These are phyloP conservation scores for Fusarium chaquense DNA, from an alignment of 2,329 filamentous ascomycete genomes.

Conservation along the genomic window DNA sequence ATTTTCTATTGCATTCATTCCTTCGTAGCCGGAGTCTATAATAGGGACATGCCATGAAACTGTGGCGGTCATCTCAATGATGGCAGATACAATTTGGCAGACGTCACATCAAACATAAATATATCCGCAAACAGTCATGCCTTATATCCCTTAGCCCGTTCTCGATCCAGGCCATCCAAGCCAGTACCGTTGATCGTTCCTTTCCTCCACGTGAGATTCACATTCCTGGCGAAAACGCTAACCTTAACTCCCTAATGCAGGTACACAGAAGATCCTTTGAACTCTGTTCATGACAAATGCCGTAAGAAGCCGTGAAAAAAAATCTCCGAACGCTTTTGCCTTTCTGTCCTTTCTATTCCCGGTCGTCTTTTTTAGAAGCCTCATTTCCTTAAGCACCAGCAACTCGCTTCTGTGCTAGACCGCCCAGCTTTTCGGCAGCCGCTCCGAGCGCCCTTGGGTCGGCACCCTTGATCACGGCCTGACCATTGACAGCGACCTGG, in stretches of 20 bases:
- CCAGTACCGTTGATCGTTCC: neutral
- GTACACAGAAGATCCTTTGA: neutral
- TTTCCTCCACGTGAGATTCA: neutral
- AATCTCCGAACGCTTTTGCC: neutral
- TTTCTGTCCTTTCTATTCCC: neutral
- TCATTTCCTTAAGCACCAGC: slow-evolving; percentile 7
- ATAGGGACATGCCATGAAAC: neutral
- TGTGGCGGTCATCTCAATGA: neutral
- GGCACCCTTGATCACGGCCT: slow-evolving; percentile 52
- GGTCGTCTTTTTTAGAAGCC: neutral
- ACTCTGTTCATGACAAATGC: neutral
- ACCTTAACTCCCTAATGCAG: slow-evolving; percentile 2
- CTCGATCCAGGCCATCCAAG: neutral
- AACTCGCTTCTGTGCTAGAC: slow-evolving; percentile 51
- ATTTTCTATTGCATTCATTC: neutral
- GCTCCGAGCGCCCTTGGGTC: slow-evolving; percentile 49
- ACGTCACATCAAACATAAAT: neutral
- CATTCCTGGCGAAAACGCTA: slow-evolving; percentile 1
- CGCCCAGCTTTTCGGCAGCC: slow-evolving; percentile 55
- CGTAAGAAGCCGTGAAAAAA: neutral
- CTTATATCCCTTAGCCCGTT: neutral
- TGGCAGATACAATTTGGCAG: neutral
- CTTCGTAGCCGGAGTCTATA: neutral
- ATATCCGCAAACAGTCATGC: slow-evolving; percentile 3
- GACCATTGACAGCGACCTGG: slow-evolving; percentile 48